Conservation (phyloP, 2,329 filamentous ascomycete species). For the Ceratocystis eucalypticola region DNA sequence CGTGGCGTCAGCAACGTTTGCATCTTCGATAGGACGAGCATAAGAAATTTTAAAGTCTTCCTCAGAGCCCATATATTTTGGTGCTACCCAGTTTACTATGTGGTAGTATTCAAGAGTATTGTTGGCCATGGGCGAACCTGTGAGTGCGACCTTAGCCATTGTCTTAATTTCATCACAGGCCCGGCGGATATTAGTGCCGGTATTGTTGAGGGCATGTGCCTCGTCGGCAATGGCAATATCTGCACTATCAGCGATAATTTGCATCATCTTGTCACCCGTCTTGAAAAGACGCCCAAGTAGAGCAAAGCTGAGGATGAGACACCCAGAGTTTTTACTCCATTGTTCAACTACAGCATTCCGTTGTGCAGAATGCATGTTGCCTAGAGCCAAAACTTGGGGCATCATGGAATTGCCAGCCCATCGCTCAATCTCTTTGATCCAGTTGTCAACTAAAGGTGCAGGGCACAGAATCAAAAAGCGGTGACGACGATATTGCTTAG, state of each 20-base stretch:
- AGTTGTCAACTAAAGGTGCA: slow-evolving; percentile 62
- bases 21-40: slow-evolving; percentile 56
- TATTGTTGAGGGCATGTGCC: slow-evolving; percentile 67
- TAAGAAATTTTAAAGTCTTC: slow-evolving; percentile 59
- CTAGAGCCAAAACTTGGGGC: slow-evolving; percentile 1
- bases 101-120: slow-evolving; percentile 70
- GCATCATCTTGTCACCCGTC: slow-evolving; percentile 26
- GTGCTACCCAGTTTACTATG: slow-evolving; percentile 82
- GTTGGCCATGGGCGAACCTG: slow-evolving; percentile 76
- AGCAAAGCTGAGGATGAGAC: slow-evolving; percentile 64
- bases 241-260: slow-evolving; percentile 45
- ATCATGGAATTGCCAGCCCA: slow-evolving; percentile 28
- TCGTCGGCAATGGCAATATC: slow-evolving; percentile 75
- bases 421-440: slow-evolving; percentile 57
- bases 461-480: slow-evolving; percentile 65
- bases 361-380: not conserved
- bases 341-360: slow-evolving; percentile 17
- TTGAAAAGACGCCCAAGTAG: slow-evolving; percentile 38
- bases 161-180: slow-evolving; percentile 50
- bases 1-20: slow-evolving; percentile 53
- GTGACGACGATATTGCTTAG: slow-evolving; percentile 45
- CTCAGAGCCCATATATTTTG: slow-evolving; percentile 57
- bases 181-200: slow-evolving; percentile 34
- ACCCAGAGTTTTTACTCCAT: slow-evolving; percentile 55
- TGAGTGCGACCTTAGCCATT: slow-evolving; percentile 63